Evolutionary conservation across 768 basidiomycete species (phyloP).

Genomic region (Myochromella boudieri): DNA sequence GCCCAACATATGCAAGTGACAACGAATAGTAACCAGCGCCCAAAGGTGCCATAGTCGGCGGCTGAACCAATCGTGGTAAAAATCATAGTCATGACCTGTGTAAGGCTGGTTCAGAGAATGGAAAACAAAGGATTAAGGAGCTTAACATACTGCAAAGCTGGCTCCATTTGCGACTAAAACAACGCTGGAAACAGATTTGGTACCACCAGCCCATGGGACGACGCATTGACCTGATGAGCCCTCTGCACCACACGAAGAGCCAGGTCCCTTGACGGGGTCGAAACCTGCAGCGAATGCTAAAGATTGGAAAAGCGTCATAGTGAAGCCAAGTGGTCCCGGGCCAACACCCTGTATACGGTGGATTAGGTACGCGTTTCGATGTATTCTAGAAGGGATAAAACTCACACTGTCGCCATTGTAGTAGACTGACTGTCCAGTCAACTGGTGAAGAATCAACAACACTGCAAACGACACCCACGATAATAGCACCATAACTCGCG

Average conservation of each 20-base stretch:
- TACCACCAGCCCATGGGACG: conserved; percentile 72
- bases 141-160: conserved; percentile 62
- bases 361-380: no score
- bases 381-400: no score
- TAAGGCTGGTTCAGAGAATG: neutral
- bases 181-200: conserved; percentile 72
- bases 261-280: conserved; percentile 68
- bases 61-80: conserved; percentile 80
- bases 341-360: conserved; percentile 58
- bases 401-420: conserved; percentile 84
- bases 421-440: conserved; percentile 50
- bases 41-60: conserved; percentile 75
- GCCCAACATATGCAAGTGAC: conserved; percentile 79
- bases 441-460: neutral
- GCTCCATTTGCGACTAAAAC: conserved; percentile 78
- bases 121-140: neutral
- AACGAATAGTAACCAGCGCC: conserved; percentile 74
- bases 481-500: conserved; percentile 83
- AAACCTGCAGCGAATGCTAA: conserved; percentile 72
- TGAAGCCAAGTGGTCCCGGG: conserved; percentile 67
- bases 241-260: conserved; percentile 61
- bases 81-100: conserved; percentile 71
- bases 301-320: conserved; percentile 73
- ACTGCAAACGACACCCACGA: conserved; percentile 38
- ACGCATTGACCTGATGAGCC: conserved; percentile 73